Conservation (phyloP, 805 yeast species). For the Kodamaea neixiangensis region DNA sequence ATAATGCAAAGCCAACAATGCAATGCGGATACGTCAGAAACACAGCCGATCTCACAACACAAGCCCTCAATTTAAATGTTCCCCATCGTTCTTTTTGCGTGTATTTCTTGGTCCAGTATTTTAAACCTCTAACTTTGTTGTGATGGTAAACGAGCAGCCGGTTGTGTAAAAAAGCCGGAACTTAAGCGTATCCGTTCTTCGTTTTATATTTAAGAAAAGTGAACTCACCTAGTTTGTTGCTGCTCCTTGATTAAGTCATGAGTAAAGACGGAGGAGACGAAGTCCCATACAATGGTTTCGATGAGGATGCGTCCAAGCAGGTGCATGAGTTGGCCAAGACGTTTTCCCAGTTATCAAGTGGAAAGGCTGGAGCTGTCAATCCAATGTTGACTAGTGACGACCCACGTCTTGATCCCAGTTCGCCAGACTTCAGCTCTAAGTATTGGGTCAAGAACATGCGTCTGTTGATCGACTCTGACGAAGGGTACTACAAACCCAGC, state of each 20-base stretch:
- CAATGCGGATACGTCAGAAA: neutral
- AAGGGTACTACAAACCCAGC: constrained; percentile 16
- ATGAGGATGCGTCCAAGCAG: constrained; percentile 7
- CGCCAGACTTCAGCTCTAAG: constrained; percentile 13
- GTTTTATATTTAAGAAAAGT: neutral
- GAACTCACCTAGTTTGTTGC: neutral
- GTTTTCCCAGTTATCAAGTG: constrained; percentile 6
- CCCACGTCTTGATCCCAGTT: constrained; percentile 15
- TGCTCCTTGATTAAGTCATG: neutral
- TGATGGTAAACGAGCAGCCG: neutral
- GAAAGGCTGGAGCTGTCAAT: constrained; percentile 1
- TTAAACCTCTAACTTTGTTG: neutral
- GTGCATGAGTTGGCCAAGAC: constrained; percentile 9
- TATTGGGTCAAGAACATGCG: constrained; percentile 17
- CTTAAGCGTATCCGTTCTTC: neutral
- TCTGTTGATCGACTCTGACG: constrained; percentile 13
- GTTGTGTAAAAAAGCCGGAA: neutral
- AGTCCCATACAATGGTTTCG: constrained; percentile 4
- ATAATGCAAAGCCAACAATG: no score
- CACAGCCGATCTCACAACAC: neutral
- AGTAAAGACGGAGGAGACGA: neutral
- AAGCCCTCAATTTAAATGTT: neutral
- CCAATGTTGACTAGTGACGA: constrained; percentile 5
- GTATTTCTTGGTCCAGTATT: neutral
- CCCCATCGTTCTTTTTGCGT: neutral